Conservation (phyloP, 139 green algal genomes). For the Chlamydomonas sp. region DNA sequence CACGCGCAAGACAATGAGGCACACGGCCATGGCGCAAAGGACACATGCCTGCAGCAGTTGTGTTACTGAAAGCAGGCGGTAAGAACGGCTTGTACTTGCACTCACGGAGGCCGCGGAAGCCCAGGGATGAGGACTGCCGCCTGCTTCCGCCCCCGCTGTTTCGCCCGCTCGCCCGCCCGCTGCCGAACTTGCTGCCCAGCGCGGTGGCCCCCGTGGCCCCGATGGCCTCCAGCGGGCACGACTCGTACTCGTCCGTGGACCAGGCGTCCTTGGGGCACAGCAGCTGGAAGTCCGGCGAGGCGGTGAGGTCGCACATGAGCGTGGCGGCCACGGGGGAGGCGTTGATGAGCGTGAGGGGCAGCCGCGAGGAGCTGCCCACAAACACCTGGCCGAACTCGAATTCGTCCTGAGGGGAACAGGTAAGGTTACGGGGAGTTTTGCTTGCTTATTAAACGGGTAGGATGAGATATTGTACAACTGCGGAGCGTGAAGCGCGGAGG, state of each 20-base stretch:
- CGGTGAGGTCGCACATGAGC: conserved; percentile 58
- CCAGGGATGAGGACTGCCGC: conserved; percentile 30
- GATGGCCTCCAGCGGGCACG: conserved; percentile 65
- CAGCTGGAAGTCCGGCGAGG: conserved; percentile 64
- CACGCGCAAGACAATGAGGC: neutral
- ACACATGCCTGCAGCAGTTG: too few species aligned
- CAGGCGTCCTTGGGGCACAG: conserved; percentile 64
- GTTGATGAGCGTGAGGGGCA: conserved; percentile 73
- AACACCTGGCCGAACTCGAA: conserved; percentile 69
- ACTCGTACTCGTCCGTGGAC: conserved; percentile 66
- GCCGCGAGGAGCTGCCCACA: conserved; percentile 53
- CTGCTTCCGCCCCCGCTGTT: conserved; percentile 4
- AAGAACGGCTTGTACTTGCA: neutral
- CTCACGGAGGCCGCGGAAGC: conserved; percentile 10
- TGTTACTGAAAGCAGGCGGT: too few species aligned
- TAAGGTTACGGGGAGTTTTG: too few species aligned
- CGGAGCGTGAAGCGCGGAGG: too few species aligned
- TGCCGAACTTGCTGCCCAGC: conserved; percentile 46
- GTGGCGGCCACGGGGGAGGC: conserved; percentile 59
- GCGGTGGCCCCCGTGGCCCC: conserved; percentile 21
- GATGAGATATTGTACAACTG: too few species aligned
- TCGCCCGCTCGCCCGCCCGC: conserved; percentile 26
- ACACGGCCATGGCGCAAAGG: neutral
- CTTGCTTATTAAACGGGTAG: too few species aligned
- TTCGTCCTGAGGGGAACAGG: conserved; percentile 42